phyloP scores from a whole-genome alignment of 2,329 filamentous ascomycete genomes.

The Paecilomyces sp. region DNA sequence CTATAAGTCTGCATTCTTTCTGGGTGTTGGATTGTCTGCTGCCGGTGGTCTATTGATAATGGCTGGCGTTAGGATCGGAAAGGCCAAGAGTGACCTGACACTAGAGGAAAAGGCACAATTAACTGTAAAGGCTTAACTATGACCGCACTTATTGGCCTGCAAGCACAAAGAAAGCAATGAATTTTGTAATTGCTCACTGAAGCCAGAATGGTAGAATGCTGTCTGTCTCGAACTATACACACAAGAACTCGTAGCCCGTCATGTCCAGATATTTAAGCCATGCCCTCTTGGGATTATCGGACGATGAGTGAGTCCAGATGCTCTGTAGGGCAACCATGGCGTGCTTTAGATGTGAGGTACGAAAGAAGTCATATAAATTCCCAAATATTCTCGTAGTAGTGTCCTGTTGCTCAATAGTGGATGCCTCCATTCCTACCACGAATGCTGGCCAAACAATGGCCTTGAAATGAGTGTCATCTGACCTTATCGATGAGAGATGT shows the following conservation, averaged over 20 bases:
- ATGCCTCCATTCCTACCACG: not conserved
- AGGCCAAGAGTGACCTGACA: not conserved
- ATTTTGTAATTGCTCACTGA: not conserved
- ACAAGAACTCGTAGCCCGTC: not conserved
- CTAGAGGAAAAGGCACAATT: not conserved
- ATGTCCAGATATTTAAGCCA: not conserved
- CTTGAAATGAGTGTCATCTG: not conserved
- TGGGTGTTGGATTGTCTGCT: not conserved
- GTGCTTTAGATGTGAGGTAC: not conserved
- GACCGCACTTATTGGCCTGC: not conserved
- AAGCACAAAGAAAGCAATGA: not conserved
- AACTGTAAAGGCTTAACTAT: not conserved
- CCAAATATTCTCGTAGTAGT: not conserved
- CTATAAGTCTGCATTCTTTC: slow-evolving; percentile 55
- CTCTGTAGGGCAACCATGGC: not conserved
- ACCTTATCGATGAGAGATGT: not conserved
- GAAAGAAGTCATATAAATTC: not conserved
- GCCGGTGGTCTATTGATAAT: not conserved
- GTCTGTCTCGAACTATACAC: not conserved
- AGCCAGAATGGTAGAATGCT: too few relatives aligned
- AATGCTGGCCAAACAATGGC: not conserved
- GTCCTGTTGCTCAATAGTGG: not conserved
- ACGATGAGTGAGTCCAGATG: not conserved
- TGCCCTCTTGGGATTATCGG: not conserved
- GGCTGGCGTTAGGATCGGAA: not conserved